Percentiles rank a stretch among this genome's conserved stretches.
Conservation (phyloP, 1,284 basidiomycete genomes). For the Mycena citricolor region DNA sequence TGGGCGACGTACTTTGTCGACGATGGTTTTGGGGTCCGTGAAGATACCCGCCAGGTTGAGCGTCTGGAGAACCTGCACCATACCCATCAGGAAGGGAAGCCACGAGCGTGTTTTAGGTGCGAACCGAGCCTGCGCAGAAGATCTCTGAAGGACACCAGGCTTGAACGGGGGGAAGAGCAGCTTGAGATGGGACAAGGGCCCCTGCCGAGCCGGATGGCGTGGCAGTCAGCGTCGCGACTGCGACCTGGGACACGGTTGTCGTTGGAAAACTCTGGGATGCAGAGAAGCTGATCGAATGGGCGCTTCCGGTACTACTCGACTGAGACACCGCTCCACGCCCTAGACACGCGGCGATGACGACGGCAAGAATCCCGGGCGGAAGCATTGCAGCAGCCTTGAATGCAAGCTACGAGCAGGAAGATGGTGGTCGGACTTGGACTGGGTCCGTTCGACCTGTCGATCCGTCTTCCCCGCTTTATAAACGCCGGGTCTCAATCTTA, state of each 20-base stretch:
- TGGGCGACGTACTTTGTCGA: conserved; percentile 59
- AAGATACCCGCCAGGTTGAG: conserved; percentile 80
- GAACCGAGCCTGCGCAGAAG: conserved; percentile 77
- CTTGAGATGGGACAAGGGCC: conserved; percentile 65
- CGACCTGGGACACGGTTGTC: conserved; percentile 17
- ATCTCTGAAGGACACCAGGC: conserved; percentile 79
- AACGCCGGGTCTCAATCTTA: too few species aligned
- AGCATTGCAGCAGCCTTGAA: too few species aligned
- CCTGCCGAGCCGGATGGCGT: conserved; percentile 55
- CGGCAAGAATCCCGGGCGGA: too few species aligned
- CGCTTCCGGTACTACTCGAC: too few species aligned
- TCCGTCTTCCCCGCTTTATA: too few species aligned
- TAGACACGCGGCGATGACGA: too few species aligned
- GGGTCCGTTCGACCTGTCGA: too few species aligned
- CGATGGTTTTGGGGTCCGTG: conserved; percentile 85
- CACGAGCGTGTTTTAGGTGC: conserved; percentile 32
- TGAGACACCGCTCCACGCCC: too few species aligned
- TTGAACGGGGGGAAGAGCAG: conserved; percentile 68
- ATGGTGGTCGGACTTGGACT: too few species aligned
- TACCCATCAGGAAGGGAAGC: conserved; percentile 1
- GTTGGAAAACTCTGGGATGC: too few species aligned
- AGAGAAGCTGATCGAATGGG: too few species aligned
- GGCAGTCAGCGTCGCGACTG: conserved; percentile 29
- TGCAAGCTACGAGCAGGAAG: too few species aligned
- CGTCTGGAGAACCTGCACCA: conserved; percentile 72